phyloP scores from a whole-genome alignment of 2,329 filamentous ascomycete genomes.

The Cylindrodendrum hubeiense region DNA sequence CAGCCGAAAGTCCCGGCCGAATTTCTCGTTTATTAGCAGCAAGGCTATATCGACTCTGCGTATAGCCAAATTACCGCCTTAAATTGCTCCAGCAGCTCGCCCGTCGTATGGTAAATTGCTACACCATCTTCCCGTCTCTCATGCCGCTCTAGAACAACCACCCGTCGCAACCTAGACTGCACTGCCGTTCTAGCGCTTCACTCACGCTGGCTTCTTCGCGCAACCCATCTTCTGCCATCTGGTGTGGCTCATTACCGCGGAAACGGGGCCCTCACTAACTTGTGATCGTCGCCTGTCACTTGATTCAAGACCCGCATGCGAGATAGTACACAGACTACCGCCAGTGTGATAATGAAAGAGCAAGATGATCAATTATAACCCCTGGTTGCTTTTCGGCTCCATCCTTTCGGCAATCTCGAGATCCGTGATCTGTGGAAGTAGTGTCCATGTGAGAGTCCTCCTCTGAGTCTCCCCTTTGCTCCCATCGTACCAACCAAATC shows the following conservation, averaged over 20 bases:
- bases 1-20: neutral
- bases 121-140: neutral
- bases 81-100: neutral
- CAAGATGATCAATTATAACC: neutral
- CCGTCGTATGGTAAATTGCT: neutral
- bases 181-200: neutral
- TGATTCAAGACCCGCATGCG: constrained; percentile 1
- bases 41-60: neutral
- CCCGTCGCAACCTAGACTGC: neutral
- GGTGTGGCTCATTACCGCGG: neutral
- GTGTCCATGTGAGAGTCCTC: neutral
- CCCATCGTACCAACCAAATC: neutral
- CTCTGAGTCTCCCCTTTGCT: neutral
- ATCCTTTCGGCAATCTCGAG: neutral
- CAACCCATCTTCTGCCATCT: neutral
- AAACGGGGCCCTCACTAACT: neutral
- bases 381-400: neutral
- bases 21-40: neutral
- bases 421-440: neutral
- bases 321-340: neutral
- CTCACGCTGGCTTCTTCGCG: neutral
- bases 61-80: neutral
- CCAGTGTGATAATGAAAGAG: neutral
- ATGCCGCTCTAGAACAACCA: neutral
- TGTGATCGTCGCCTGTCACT: neutral